Evolutionary conservation across 2,329 filamentous ascomycete species (phyloP).

Genomic region (Lachnellula cervina): DNA sequence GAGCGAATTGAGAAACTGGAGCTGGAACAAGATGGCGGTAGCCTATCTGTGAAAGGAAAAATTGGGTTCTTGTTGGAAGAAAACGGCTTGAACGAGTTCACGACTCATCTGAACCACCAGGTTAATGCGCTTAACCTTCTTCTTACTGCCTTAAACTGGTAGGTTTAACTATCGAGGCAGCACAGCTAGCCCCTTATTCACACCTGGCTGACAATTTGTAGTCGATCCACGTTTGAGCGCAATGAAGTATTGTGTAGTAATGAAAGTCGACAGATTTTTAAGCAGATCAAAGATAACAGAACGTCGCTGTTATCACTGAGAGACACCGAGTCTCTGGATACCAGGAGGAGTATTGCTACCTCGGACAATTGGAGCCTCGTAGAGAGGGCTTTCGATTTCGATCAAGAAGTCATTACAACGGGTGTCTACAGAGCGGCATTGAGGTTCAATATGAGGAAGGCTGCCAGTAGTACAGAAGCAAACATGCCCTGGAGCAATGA

Average conservation of each 20-base stretch:
- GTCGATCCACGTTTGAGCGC: constrained; percentile 3
- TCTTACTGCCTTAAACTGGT: constrained; percentile 4
- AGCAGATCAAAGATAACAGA: neutral
- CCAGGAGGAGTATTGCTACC: neutral
- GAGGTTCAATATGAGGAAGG: constrained; percentile 1
- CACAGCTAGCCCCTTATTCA: neutral
- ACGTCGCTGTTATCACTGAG: neutral
- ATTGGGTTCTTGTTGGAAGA: constrained; percentile 3
- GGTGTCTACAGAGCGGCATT: constrained; percentile 1
- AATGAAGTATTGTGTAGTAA: neutral
- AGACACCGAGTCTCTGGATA: neutral
- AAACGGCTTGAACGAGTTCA: constrained; percentile 2
- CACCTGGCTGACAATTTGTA: neutral
- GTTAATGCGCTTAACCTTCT: constrained; percentile 8
- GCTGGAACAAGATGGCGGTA: neutral
- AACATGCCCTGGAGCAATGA: too few relatives aligned
- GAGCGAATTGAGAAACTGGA: constrained; percentile 1
- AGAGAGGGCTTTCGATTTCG: constrained; percentile 2
- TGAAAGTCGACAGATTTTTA: constrained; percentile 3
- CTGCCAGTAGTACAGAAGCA: neutral
- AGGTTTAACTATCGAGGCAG: neutral
- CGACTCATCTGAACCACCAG: constrained; percentile 5
- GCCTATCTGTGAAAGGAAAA: constrained; percentile 1
- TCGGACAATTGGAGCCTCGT: neutral
- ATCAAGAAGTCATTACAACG: constrained; percentile 1